Base-by-base conservation (phyloP, 768 basidiomycete genomes). In the Tulasnella sp. region DNA sequence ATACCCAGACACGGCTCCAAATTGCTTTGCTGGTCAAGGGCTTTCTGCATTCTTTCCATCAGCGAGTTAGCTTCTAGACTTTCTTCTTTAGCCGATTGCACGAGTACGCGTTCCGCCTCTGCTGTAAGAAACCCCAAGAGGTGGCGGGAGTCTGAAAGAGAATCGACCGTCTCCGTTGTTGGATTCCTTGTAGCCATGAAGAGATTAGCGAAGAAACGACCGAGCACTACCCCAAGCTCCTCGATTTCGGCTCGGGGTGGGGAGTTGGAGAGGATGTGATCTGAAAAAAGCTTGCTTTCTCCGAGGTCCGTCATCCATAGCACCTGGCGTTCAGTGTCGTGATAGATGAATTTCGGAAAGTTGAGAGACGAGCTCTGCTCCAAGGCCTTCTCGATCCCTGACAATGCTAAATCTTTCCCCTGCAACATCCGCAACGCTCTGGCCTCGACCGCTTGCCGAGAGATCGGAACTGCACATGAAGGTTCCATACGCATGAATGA, bases 241-340 rank as follows among this genome's bases (percentile, higher is more conserved):
- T 74, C 73, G 34, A 40, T 16, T 18, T 27, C 12, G 14, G 24
- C n/a, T 27, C n/a, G 75, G 21, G 46, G 46, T 36, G 74, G 74
- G 34, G 21, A 48, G 44, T 52, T 42, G 6, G 12, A 31, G 27
- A 58, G 36, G 27, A 76, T 36, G 16, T 58, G 46, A 21, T 76
- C 75, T 10, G 44, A 36, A 24, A 76, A 42, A 27, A 39, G 40
- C 21, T n/a, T 38, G 24, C 27, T 27, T 38, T 27, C 27, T 21
- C 75, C 75, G 27, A 76, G 52, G 31, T 76, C 75, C 12, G 75
- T 76, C 42, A 76, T 76, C 46, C 46, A 48, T 38, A 76, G 18
- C 75, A 76, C 75, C 4, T 58, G n/a, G 21, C 44, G 40, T n/a
- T 46, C 24, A 5, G 24, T 34, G 75, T 76, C 75, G 52, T 76